Evolutionary conservation across 208 protist genomes (phyloP).

Genomic region (Trypanosoma melophagium): DNA sequence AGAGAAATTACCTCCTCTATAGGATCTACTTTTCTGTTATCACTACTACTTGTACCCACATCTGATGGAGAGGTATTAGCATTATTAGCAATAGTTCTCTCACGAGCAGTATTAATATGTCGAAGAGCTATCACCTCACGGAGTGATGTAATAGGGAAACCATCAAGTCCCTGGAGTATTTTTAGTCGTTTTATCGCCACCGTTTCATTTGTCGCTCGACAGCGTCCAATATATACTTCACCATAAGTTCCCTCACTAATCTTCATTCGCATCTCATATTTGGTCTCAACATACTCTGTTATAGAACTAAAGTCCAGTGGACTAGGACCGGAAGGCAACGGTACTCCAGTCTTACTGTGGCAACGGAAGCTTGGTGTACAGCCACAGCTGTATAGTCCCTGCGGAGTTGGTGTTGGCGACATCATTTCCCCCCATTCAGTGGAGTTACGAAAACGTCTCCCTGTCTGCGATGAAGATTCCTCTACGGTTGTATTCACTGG

Average conservation of each 20-base stretch:
- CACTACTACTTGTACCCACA: slow-evolving; percentile 24
- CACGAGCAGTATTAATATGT: slow-evolving; percentile 65
- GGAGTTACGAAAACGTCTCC: slow-evolving; percentile 16
- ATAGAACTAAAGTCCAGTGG: slow-evolving; percentile 50
- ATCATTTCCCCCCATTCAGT: slow-evolving; percentile 16
- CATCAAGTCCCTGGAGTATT: slow-evolving; percentile 72
- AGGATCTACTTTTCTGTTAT: slow-evolving; percentile 28
- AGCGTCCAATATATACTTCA: slow-evolving; percentile 88
- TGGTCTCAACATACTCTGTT: slow-evolving; percentile 50
- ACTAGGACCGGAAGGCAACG: slow-evolving; percentile 53
- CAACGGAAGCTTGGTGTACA: slow-evolving; percentile 31
- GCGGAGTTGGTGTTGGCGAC: slow-evolving; percentile 47
- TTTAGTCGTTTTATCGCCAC: slow-evolving; percentile 90
- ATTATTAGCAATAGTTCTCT: slow-evolving; percentile 3
- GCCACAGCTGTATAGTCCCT: slow-evolving; percentile 26
- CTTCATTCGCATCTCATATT: slow-evolving; percentile 78
- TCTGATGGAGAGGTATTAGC: background rate
- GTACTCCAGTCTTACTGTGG: slow-evolving; percentile 53
- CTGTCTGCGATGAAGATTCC: background rate
- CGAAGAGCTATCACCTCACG: slow-evolving; percentile 83
- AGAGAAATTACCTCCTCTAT: slow-evolving; percentile 68
- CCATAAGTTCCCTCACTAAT: slow-evolving; percentile 97
- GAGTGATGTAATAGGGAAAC: slow-evolving; percentile 86
- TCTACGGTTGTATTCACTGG: background rate
- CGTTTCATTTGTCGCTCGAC: slow-evolving; percentile 40